These are phyloP conservation scores for Apiospora saccharicola DNA, from an alignment of 2,329 filamentous ascomycete genomes.

Conservation along the genomic window DNA sequence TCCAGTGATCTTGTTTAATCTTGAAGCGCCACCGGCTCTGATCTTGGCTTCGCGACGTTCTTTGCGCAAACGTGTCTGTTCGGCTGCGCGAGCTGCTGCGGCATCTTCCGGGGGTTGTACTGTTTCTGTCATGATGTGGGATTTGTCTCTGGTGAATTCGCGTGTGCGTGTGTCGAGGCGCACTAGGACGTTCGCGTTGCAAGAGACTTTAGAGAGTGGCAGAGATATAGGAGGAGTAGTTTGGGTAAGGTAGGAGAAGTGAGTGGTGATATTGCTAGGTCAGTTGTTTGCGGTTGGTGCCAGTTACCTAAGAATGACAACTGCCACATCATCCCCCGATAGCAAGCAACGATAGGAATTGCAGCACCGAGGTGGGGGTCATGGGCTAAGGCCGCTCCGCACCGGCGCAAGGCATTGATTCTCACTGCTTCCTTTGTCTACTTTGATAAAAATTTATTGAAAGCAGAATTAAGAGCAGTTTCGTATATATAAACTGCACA, in stretches of 20 bases:
- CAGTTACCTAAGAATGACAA: slow-evolving; percentile 12
- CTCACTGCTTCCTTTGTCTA: not conserved
- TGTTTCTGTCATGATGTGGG: slow-evolving; percentile 38
- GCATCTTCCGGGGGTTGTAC: slow-evolving; percentile 50
- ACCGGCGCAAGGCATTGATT: not conserved
- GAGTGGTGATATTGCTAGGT: slow-evolving; percentile 12
- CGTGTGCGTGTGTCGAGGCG: not conserved
- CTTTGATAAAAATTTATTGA: not conserved
- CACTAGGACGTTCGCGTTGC: not conserved
- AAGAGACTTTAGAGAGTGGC: not conserved
- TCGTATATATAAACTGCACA: too few species aligned
- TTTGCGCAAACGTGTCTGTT: slow-evolving; percentile 78
- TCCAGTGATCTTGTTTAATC: slow-evolving; percentile 79
- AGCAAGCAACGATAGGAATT: not conserved
- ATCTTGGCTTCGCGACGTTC: slow-evolving; percentile 83
- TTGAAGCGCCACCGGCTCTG: slow-evolving; percentile 71
- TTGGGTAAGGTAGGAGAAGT: not conserved
- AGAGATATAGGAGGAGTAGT: not conserved
- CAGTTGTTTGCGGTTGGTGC: slow-evolving; percentile 13
- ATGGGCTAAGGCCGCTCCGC: not conserved
- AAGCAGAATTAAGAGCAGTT: not conserved
- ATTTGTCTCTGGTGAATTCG: not conserved
- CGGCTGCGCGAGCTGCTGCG: slow-evolving; percentile 60
- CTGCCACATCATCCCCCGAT: slow-evolving; percentile 15
- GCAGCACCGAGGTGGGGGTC: slow-evolving; percentile 12